Evolutionary conservation across 2,329 filamentous ascomycete species (phyloP), one percentile per base, ranked within the genome.

Genomic region (Apiospora malaysiana): DNA sequence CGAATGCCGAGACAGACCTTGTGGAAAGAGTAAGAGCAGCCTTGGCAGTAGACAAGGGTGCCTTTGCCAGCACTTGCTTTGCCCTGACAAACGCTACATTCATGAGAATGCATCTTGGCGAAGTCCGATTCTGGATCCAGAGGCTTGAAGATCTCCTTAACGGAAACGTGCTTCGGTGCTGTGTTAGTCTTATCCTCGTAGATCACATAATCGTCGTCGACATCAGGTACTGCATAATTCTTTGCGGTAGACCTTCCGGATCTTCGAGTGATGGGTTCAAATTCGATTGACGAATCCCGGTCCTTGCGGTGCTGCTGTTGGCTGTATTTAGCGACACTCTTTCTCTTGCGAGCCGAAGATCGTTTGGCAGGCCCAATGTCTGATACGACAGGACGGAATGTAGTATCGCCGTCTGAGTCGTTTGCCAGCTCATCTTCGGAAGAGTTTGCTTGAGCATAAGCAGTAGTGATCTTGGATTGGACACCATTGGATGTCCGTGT

Each of bases 11-110:
- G 85, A 78, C 96, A 99, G 51, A 83, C 83, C 79, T 93, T 94
- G 81, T 99, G 96, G 75, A 94, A 97, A 0, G 93, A 87, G 66
- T 91, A 85, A 1, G 92, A 94, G 79, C 96, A 99, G 42, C 96
- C 96, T 82, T 99, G 97, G 76, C 96, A 99, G 77, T 92, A 91
- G 45, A 99, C 87, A 32, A 99, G 84, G 49, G 88, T 85, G 0
- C 93, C 94, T 77, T 91, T 92, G 71, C 85, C 86, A 0, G 82
- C 80, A 27, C 86, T 83, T 10, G 87, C 87, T 21, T 80, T 82
- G n/a, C 83, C 81, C 66, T 82, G 83, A 78, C 96, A 99, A 2
- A 90, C 87, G 74, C 93, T 91, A 79, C 96, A 99, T 9, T 83
- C 84, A 51, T 88, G 84, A 66, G 87, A 89, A 80, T 99, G 96